Percentiles rank a stretch among this genome's conserved stretches.
phyloP scores from a whole-genome alignment of 2,329 filamentous ascomycete genomes.

The Aspergillus ochraceus region DNA sequence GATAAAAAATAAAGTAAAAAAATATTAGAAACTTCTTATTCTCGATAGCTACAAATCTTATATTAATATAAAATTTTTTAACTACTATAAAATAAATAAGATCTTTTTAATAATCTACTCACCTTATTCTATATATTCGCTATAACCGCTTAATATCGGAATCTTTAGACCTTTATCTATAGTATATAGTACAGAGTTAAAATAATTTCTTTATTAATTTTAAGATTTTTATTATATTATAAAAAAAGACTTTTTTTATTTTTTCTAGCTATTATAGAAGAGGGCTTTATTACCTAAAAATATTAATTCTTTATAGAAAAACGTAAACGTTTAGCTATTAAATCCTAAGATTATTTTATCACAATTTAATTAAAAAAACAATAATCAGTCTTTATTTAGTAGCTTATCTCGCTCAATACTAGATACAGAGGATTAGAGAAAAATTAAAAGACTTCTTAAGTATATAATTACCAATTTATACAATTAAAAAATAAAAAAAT shows the following conservation, averaged over 20 bases:
- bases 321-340: too few relatives aligned
- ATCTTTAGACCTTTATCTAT: constrained; percentile 5
- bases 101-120: constrained; percentile 5
- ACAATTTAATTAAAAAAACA: too few relatives aligned
- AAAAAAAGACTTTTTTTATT: too few relatives aligned
- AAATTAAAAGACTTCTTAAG: constrained; percentile 1
- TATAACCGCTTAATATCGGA: constrained; percentile 9
- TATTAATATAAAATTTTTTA: constrained; percentile 12
- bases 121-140: constrained; percentile 7
- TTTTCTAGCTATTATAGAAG: too few relatives aligned
- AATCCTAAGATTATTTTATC: too few relatives aligned
- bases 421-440: not conserved
- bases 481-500: not conserved
- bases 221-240: not conserved
- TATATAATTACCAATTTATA: not conserved
- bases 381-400: not conserved
- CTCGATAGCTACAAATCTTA: constrained; percentile 10
- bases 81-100: constrained; percentile 7
- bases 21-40: constrained; percentile 3
- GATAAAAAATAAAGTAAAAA: constrained; percentile 5
- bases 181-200: constrained; percentile 2
- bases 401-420: not conserved
- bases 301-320: too few relatives aligned
- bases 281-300: too few relatives aligned
- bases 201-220: not conserved